phyloP scores from a whole-genome alignment of 352 stramenopile species.

The Blastocystis sp. region DNA sequence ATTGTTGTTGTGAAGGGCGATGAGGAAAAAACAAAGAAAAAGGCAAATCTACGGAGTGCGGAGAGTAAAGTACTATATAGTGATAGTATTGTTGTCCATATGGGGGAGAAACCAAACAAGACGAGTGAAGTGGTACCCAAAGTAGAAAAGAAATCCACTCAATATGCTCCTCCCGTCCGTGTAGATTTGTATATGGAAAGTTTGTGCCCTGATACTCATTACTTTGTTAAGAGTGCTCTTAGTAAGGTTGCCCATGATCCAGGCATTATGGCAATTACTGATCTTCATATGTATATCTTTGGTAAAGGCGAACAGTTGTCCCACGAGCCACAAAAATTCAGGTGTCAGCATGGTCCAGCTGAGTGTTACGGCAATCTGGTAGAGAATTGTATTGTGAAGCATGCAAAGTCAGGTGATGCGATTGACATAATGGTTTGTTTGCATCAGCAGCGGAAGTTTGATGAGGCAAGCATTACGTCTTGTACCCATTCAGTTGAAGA shows the following conservation, averaged over 20 bases:
- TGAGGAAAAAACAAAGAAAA: background rate
- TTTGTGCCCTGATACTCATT: constrained; percentile 59
- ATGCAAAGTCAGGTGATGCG: constrained; percentile 19
- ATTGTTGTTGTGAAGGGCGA: constrained; percentile 32
- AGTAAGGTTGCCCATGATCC: constrained; percentile 63
- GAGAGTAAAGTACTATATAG: background rate
- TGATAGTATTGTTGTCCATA: constrained; percentile 37
- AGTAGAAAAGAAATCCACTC: background rate
- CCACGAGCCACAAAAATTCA: constrained; percentile 13
- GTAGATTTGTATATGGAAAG: constrained; percentile 64
- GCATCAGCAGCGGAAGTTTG: background rate
- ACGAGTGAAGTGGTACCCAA: background rate
- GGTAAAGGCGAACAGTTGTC: constrained; percentile 26
- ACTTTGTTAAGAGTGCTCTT: constrained; percentile 33
- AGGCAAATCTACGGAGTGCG: background rate
- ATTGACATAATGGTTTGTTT: constrained; percentile 38
- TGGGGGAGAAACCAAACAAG: background rate
- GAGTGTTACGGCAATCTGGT: constrained; percentile 66
- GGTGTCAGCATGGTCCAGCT: constrained; percentile 44
- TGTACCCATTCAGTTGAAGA: constrained; percentile 9
- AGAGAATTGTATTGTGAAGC: constrained; percentile 47
- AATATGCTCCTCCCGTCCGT: background rate
- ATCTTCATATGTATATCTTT: constrained; percentile 59
- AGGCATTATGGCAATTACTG: constrained; percentile 36
- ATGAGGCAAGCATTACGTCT: background rate